phyloP scores from a whole-genome alignment of 306 rosid genomes.

The Ceratonia siliqua region DNA sequence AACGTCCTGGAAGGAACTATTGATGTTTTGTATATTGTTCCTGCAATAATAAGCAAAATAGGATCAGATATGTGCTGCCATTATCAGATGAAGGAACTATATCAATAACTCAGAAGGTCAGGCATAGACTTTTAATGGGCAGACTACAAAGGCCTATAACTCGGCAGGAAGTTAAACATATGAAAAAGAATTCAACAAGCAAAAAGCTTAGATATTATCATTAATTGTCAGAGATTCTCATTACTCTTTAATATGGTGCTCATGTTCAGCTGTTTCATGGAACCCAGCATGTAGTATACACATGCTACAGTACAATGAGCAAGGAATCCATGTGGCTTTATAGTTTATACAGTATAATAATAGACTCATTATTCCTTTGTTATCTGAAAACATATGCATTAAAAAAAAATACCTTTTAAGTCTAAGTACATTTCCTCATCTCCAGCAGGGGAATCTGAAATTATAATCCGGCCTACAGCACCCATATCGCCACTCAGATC shows the following conservation, averaged over 20 bases:
- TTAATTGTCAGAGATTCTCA: conserved; percentile 8
- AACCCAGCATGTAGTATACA: not conserved
- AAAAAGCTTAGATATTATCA: conserved; percentile 12
- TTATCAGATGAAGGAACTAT: conserved; percentile 1
- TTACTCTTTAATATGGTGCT: not conserved
- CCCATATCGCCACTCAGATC: conserved; percentile 94
- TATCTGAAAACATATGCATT: conserved; percentile 13
- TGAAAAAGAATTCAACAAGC: not conserved
- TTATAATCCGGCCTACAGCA: conserved; percentile 76
- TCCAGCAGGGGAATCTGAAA: conserved; percentile 66
- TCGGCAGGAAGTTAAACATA: no score
- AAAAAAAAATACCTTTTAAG: conserved; percentile 65
- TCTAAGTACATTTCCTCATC: conserved; percentile 76
- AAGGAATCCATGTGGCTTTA: conserved; percentile 3
- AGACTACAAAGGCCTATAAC: conserved; percentile 7
- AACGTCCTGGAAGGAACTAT: conserved; percentile 93
- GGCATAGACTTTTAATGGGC: not conserved
- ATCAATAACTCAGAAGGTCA: conserved; percentile 21
- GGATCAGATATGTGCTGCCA: conserved; percentile 38
- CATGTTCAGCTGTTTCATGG: conserved; percentile 10
- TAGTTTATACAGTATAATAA: not conserved
- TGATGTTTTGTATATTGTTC: conserved; percentile 84
- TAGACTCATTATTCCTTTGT: conserved; percentile 14
- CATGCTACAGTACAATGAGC: conserved; percentile 23
- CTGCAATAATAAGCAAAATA: conserved; percentile 56